These are phyloP conservation scores for Erysimum cheiri DNA, from an alignment of 441 rosid genomes.

Conservation along the genomic window DNA sequence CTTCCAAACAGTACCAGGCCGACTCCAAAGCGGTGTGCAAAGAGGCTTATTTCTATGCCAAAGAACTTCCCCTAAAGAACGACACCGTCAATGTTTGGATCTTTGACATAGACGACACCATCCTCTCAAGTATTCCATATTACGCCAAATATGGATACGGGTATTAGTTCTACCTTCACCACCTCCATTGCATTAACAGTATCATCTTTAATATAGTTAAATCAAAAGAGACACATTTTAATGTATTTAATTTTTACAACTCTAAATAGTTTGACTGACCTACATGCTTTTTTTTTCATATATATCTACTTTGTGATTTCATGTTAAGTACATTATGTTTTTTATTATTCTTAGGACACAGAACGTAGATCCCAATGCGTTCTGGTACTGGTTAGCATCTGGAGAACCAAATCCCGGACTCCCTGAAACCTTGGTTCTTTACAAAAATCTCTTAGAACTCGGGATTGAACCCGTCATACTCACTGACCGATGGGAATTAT, in stretches of 20 bases:
- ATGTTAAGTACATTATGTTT: too few species aligned
- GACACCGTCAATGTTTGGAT: slow-evolving; percentile 62
- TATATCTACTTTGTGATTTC: too few species aligned
- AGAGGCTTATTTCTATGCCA: slow-evolving; percentile 51
- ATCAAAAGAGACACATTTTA: too few species aligned
- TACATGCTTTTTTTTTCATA: slow-evolving; percentile 42
- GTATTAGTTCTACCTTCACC: slow-evolving; percentile 18
- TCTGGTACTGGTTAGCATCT: slow-evolving; percentile 38
- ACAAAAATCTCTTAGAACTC: slow-evolving; percentile 44
- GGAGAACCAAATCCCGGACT: slow-evolving; percentile 50
- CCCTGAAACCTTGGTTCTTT: slow-evolving; percentile 60
- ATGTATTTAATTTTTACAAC: neutral
- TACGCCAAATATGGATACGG: slow-evolving; percentile 64
- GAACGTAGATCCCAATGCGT: slow-evolving; percentile 29
- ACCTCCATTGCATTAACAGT: neutral
- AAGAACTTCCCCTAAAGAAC: slow-evolving; percentile 44
- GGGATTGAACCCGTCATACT: slow-evolving; percentile 63
- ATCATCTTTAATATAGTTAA: neutral
- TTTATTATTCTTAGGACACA: too few species aligned
- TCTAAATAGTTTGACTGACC: neutral
- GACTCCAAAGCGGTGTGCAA: slow-evolving; percentile 52
- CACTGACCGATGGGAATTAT: slow-evolving; percentile 52
- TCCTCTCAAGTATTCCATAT: slow-evolving; percentile 64
- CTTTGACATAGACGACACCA: slow-evolving; percentile 67
- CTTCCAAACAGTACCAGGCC: slow-evolving; percentile 48